A percentile compares a stretch with the other conserved stretches of the same genome.
Evolutionary conservation across 768 basidiomycete species (phyloP).

Genomic region (Mycena sanguinolenta): DNA sequence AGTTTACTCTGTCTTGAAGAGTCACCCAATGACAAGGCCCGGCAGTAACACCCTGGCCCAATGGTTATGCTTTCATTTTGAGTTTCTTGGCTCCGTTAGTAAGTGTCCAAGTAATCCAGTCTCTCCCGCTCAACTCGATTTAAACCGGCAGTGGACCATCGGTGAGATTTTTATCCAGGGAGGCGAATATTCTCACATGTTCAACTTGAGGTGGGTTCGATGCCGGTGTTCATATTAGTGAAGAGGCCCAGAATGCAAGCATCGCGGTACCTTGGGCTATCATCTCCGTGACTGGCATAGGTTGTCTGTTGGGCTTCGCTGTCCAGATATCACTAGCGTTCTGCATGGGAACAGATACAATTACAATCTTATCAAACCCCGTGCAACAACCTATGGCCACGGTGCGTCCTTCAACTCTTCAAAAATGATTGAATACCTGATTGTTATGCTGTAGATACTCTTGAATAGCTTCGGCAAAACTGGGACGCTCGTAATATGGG

Average conservation of each 20-base stretch:
- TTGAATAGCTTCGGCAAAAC: slow-evolving; percentile 61
- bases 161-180: too few relatives aligned
- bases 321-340: slow-evolving; percentile 67
- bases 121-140: too few relatives aligned
- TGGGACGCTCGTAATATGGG: slow-evolving; percentile 66
- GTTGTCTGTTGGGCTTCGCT: slow-evolving; percentile 56
- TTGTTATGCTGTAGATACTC: slow-evolving; percentile 48
- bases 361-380: slow-evolving; percentile 44
- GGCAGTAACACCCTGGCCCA: slow-evolving; percentile 58
- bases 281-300: slow-evolving; percentile 58
- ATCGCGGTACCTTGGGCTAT: slow-evolving; percentile 72
- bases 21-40: too few relatives aligned
- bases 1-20: background rate
- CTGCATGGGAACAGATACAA: slow-evolving; percentile 67
- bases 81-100: slow-evolving; percentile 66
- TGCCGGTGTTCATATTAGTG: slow-evolving; percentile 49
- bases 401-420: slow-evolving; percentile 31
- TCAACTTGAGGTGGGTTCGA: slow-evolving; percentile 57
- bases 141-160: too few relatives aligned
- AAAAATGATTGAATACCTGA: too few relatives aligned
- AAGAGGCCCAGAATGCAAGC: slow-evolving; percentile 65
- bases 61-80: slow-evolving; percentile 64
- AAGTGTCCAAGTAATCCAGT: slow-evolving; percentile 39
- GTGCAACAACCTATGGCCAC: slow-evolving; percentile 56
- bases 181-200: too few relatives aligned